Evolutionary conservation across 169 alveolate genomes (phyloP), one percentile per base, ranked within the genome.

Genomic region (Sarcocystis neurona): DNA sequence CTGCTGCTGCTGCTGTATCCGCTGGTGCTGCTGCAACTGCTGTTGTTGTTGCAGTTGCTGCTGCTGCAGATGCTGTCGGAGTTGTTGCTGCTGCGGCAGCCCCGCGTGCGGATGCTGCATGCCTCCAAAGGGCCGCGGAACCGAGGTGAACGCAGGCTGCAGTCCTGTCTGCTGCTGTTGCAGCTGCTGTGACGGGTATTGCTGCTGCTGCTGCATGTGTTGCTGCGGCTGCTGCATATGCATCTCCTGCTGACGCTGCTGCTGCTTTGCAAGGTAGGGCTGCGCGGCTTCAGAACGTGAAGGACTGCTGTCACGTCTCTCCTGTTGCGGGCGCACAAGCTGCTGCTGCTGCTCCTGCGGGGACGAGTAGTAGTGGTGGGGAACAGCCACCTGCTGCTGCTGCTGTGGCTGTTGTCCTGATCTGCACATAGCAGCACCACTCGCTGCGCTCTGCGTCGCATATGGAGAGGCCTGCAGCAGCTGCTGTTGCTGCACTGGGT

Each of bases 261-360:
- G 75, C 87, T 15, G 87, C 75, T n/a, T n/a, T 37, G 87, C 87
- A 50, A 75, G 48, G 43, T 50, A 79, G 6, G 48, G 75, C 8
- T 47, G 75, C 34, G 87, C 53, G 34, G 87, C 27, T 5, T 70
- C 75, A 20, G 87, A 79, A 37, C 37, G 66, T 5, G 87, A 79
- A 10, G 75, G 27, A 46, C 70, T n/a, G n/a, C 48, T 30, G 37
- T 70, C 56, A 34, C 50, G 75, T 6, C 41, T 12, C 50, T 32
- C 30, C 75, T 79, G 87, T 18, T 79, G 87, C 48, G 48, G 87
- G 75, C 41, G 87, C 85, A 15, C 43, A 56, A 43, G 84, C 70
- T 78, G 84, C 60, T 75, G 84, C 30, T 77, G 85, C 43, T 44
- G 85, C 68, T 8, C 75, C 87, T 15, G 15, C 87, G 53, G 75